Conservation (phyloP, 2,329 filamentous ascomycete species). For the Byssochlamys sp. region DNA sequence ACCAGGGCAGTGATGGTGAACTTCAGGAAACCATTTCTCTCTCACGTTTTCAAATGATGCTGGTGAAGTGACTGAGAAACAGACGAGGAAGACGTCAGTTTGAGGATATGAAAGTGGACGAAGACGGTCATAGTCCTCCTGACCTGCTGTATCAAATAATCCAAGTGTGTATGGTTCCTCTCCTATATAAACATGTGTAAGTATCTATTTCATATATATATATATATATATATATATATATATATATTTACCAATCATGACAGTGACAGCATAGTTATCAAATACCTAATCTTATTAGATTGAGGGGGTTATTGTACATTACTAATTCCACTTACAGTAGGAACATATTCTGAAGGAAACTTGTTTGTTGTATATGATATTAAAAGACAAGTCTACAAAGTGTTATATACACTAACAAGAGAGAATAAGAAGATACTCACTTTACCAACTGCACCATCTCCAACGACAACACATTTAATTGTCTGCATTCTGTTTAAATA, state of each 20-base stretch:
- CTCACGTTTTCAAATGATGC: conserved; percentile 98
- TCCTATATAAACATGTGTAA: conserved; percentile 62
- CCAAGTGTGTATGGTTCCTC: conserved; percentile 97
- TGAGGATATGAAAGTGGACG: conserved; percentile 99
- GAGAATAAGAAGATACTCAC: conserved; percentile 11
- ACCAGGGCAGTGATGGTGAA: conserved; percentile 95
- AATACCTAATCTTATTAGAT: too few species aligned
- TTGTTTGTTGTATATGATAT: conserved; percentile 99
- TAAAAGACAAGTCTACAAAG: conserved; percentile 93
- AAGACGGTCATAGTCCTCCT: too few species aligned
- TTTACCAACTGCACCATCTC: too few species aligned
- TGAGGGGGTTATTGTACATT: too few species aligned
- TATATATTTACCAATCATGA: conserved; percentile 67
- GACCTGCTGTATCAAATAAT: conserved; percentile 94
- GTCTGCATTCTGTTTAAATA: too few species aligned
- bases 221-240: conserved; percentile 1
- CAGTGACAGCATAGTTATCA: conserved; percentile 98
- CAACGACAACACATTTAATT: too few species aligned
- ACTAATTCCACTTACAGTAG: too few species aligned
- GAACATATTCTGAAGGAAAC: conserved; percentile 98
- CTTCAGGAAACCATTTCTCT: conserved; percentile 98
- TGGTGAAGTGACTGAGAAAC: conserved; percentile 94
- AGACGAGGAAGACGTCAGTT: conserved; percentile 97
- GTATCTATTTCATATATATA: neutral
- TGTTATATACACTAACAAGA: conserved; percentile 4